These are phyloP conservation scores for Amaranthus hypochondriacus DNA, from an alignment of 148 eudicot species.

Conservation along the genomic window DNA sequence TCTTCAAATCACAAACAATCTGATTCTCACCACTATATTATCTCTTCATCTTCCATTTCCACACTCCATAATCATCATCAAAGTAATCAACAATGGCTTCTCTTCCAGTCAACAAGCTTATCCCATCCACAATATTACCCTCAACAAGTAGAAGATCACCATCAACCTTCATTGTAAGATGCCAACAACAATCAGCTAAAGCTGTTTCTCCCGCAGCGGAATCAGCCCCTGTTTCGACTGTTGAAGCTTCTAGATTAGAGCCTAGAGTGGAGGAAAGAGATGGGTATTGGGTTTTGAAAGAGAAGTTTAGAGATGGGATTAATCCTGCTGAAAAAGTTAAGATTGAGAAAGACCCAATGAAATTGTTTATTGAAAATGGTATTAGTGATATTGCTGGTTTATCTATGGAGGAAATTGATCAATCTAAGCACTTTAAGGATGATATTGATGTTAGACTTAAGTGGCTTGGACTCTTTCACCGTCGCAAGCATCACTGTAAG, in stretches of 20 bases:
- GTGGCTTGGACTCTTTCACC: constrained; percentile 94
- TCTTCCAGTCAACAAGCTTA: constrained; percentile 21
- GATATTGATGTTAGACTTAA: constrained; percentile 90
- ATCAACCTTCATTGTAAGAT: neutral
- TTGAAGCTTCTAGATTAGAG: constrained; percentile 48
- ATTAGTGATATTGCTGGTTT: constrained; percentile 57
- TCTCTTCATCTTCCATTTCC: too few species aligned
- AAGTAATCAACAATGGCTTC: constrained; percentile 17
- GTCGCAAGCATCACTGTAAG: constrained; percentile 94
- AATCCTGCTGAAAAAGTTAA: constrained; percentile 85
- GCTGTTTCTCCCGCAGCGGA: constrained; percentile 32
- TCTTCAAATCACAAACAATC: neutral
- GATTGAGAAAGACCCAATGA: constrained; percentile 89
- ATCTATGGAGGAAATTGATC: constrained; percentile 69
- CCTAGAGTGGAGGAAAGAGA: constrained; percentile 76
- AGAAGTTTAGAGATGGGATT: constrained; percentile 76
- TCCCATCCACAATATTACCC: neutral
- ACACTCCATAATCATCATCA: too few species aligned
- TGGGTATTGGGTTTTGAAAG: constrained; percentile 77
- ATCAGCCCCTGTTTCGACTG: constrained; percentile 25
- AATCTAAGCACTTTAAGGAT: constrained; percentile 58
- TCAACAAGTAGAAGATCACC: neutral
- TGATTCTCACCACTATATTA: neutral
- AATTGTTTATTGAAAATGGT: constrained; percentile 58
- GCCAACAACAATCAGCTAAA: constrained; percentile 13